Evolutionary conservation across 257 asterid genomes (phyloP).

Genomic region (Eustoma russellianum): DNA sequence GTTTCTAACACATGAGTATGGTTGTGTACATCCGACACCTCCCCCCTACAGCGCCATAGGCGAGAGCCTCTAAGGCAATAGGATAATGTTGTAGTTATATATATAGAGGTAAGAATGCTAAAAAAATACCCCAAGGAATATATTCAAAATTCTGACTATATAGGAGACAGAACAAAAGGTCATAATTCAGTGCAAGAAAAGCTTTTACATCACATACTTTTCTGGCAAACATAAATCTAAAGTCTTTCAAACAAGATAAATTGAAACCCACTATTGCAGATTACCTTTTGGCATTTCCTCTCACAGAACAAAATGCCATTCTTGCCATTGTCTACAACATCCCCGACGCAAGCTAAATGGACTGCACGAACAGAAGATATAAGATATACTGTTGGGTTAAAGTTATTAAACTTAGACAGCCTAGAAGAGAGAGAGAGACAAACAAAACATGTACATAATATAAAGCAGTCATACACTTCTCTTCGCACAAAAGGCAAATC

Average conservation of each 20-base stretch:
- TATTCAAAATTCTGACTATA: no score
- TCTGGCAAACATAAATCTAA: no score
- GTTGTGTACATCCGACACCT: no score
- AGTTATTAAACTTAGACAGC: conserved; percentile 4
- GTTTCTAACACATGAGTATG: no score
- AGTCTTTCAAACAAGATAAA: no score
- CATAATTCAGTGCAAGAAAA: neutral
- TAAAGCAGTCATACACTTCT: conserved; percentile 48
- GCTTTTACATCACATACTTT: conserved; percentile 1
- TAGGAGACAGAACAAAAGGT: neutral
- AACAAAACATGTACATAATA: conserved; percentile 11
- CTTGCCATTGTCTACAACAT: conserved; percentile 31
- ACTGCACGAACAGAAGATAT: conserved; percentile 36
- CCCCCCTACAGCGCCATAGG: no score
- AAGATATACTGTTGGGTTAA: conserved; percentile 4
- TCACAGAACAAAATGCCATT: conserved; percentile 59
- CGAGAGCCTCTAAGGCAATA: no score
- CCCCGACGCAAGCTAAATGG: conserved; percentile 48
- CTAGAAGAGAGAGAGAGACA: conserved; percentile 1
- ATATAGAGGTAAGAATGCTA: no score
- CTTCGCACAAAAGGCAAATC: conserved; percentile 68
- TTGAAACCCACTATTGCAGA: neutral
- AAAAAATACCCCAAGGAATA: no score
- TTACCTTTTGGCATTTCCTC: conserved; percentile 67
- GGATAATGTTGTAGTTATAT: no score